Conservation (phyloP, 306 rosid genomes). For the Comarum palustre region DNA sequence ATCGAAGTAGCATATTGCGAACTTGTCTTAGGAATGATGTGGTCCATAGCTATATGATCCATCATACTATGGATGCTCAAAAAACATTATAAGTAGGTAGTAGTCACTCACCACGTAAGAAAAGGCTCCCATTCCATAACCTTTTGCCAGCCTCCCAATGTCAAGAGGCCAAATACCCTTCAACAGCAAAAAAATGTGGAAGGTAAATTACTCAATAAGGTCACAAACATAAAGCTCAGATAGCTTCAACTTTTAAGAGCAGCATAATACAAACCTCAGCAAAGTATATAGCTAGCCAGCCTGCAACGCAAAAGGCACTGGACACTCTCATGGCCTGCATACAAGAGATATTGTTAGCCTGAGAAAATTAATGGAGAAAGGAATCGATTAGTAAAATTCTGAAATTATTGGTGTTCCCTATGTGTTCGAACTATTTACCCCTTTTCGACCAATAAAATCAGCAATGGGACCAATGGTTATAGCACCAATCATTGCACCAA, state of each 20-base stretch:
- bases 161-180: conserved; percentile 65
- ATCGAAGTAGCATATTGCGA: not conserved
- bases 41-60: not conserved
- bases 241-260: not conserved
- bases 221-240: conserved; percentile 14
- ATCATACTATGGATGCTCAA: not conserved
- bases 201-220: conserved; percentile 1
- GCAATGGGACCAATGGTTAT: conserved; percentile 74
- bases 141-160: conserved; percentile 83
- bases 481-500: conserved; percentile 96
- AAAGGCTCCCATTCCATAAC: conserved; percentile 95
- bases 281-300: conserved; percentile 32
- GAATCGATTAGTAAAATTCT: not conserved
- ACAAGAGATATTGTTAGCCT: not conserved
- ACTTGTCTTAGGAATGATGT: not conserved
- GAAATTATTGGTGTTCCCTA: not conserved
- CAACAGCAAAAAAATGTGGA: conserved; percentile 20
- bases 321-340: conserved; percentile 43
- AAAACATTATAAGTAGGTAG: not conserved
- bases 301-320: conserved; percentile 2
- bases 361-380: not conserved
- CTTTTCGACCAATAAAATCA: conserved; percentile 76
- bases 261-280: conserved; percentile 51
- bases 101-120: conserved; percentile 62
- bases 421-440: conserved; percentile 38